A percentile compares a stretch with the other conserved stretches of the same genome.
These are phyloP conservation scores for Phytopythium vexans DNA, from an alignment of 352 stramenopile species.

Conservation along the genomic window DNA sequence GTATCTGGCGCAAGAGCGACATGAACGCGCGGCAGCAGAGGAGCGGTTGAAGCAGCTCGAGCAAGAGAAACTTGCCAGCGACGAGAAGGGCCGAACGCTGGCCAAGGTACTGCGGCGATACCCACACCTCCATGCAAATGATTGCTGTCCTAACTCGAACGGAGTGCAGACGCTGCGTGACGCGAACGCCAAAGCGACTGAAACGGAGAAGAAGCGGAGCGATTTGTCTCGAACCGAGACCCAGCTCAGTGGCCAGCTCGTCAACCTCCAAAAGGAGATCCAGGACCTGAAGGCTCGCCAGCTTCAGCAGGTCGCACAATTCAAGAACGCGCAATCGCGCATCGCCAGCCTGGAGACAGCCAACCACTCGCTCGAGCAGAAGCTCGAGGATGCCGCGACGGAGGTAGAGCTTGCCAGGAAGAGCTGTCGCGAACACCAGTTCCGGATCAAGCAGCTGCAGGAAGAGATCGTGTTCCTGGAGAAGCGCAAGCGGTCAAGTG, in stretches of 20 bases:
- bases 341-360: slow-evolving; percentile 31
- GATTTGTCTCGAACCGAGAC: slow-evolving; percentile 32
- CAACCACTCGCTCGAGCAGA: slow-evolving; percentile 24
- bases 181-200: slow-evolving; percentile 23
- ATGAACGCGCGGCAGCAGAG: slow-evolving; percentile 13
- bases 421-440: slow-evolving; percentile 49
- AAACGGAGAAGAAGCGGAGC: slow-evolving; percentile 38
- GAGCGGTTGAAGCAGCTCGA: slow-evolving; percentile 13
- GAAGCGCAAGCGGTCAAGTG: slow-evolving; percentile 32
- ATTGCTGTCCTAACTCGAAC: background rate
- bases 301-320: slow-evolving; percentile 33
- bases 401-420: slow-evolving; percentile 54
- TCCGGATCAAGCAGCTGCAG: slow-evolving; percentile 65
- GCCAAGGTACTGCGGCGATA: slow-evolving; percentile 21
- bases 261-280: slow-evolving; percentile 47
- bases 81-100: slow-evolving; percentile 38
- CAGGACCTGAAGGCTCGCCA: slow-evolving; percentile 46
- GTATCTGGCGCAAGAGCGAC: slow-evolving; percentile 10
- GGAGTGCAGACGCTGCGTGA: slow-evolving; percentile 36
- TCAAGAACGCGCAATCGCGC: slow-evolving; percentile 47
- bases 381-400: slow-evolving; percentile 29
- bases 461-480: slow-evolving; percentile 63
- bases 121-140: background rate
- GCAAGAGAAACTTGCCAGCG: slow-evolving; percentile 36
- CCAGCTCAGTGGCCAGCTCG: slow-evolving; percentile 36